Conservation (phyloP, 2,329 filamentous ascomycete species). For the Neopestalotiopsis sp. region DNA sequence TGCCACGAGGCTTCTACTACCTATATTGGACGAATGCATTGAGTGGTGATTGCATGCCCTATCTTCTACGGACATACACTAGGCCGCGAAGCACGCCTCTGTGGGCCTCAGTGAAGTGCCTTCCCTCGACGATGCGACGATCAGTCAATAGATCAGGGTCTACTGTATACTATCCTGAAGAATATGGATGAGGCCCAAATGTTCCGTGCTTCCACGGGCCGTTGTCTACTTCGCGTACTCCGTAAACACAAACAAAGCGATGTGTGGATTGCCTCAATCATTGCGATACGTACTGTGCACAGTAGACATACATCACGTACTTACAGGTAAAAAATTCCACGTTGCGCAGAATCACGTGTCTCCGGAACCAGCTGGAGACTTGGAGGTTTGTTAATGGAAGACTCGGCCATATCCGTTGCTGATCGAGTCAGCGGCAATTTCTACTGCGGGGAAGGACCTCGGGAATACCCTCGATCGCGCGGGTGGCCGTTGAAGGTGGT, state of each 20-base stretch:
- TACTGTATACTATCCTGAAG: background rate
- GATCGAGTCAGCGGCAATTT: constrained; percentile 1
- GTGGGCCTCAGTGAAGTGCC: background rate
- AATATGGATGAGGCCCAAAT: background rate
- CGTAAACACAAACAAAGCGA: background rate
- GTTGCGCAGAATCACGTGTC: background rate
- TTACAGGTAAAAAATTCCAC: background rate
- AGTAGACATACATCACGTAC: background rate
- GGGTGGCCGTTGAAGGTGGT: background rate
- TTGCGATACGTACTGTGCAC: background rate
- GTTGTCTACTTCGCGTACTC: background rate
- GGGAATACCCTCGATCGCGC: background rate
- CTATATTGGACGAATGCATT: too few relatives aligned
- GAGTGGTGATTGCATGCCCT: too few relatives aligned
- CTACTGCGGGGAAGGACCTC: background rate
- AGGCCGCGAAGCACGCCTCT: background rate
- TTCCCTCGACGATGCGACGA: background rate
- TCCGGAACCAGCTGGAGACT: background rate
- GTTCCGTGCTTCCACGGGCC: background rate
- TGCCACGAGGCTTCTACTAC: too few relatives aligned
- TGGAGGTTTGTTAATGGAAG: background rate
- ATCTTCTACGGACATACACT: too few relatives aligned
- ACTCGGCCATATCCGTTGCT: background rate
- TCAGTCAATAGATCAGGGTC: background rate
- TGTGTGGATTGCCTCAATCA: background rate